phyloP scores from a whole-genome alignment of 192 early-diverging fungal species.

The Coemansia sp. region DNA sequence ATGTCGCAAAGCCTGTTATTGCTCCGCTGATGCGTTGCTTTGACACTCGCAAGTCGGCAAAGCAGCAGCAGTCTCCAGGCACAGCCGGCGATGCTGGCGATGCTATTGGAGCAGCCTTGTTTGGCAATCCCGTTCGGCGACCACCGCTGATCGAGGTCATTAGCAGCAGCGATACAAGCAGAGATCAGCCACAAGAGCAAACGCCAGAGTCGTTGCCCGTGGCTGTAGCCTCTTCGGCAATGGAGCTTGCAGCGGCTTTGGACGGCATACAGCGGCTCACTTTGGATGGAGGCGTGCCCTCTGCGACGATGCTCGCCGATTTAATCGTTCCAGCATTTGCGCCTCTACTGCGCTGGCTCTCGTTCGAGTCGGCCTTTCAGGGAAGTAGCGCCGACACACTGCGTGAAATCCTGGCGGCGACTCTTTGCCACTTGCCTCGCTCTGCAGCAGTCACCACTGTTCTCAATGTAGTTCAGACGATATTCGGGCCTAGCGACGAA shows the following conservation, averaged over 20 bases:
- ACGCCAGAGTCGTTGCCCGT: too few species aligned
- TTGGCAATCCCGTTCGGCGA: not conserved
- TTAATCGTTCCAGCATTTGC: conserved; percentile 59
- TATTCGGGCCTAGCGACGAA: conserved; percentile 11
- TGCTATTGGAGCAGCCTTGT: not conserved
- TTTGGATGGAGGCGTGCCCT: conserved; percentile 64
- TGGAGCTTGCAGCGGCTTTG: conserved; percentile 51
- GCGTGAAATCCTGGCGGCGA: conserved; percentile 23
- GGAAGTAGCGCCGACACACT: conserved; percentile 39
- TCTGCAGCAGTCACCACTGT: conserved; percentile 18
- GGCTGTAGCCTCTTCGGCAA: conserved; percentile 3
- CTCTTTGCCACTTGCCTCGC: conserved; percentile 26
- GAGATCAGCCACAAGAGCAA: too few species aligned
- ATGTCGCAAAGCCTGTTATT: conserved; percentile 56
- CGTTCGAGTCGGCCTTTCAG: conserved; percentile 46
- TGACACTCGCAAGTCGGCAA: not conserved
- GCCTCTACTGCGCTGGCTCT: conserved; percentile 63
- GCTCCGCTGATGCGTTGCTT: conserved; percentile 51
- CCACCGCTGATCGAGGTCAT: conserved; percentile 29
- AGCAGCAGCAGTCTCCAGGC: not conserved
- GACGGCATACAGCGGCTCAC: conserved; percentile 59
- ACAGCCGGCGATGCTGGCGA: conserved; percentile 38
- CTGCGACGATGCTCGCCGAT: conserved; percentile 57
- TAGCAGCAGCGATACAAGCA: not conserved
- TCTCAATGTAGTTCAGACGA: conserved; percentile 32